Base-by-base conservation (phyloP, 1,139 yeast genomes). In the Hansenula sp. region DNA sequence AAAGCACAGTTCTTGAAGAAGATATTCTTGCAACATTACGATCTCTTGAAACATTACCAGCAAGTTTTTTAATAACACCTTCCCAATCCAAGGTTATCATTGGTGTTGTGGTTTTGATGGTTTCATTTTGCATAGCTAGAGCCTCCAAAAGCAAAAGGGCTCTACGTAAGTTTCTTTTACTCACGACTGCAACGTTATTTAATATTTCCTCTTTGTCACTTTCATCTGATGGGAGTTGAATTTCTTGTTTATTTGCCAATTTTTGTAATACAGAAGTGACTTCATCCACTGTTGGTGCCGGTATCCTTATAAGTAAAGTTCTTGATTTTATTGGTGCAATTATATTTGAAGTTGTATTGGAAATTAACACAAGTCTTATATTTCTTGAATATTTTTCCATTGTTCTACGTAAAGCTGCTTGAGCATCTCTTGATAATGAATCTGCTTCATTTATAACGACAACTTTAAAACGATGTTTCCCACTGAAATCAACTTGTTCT, bases 361-460 rank as follows among this genome's bases (percentile, higher is more conserved):
- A 87, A 26, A 92, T 74, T 68, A 92, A 69, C 39, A 94, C 78
- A 49, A 92, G 68, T 47, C 99, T 75, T 52, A 92, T 79, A 57
- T 88, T 90, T 19, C 84, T 75, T 4, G 97, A 87, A 64, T 90
- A 92, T 59, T 92, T 92, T 59, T 92, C 99, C 97, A 92, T 94
- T 1, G 99, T 92, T 62, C 98, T 77, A 68, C 98, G 79, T 52
- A 92, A 69, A 0, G 98, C 98, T 13, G 97, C 97, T 61, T 92
- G 98, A 0, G 98, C 98, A 60, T 95, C 98, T 52, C 97, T 75
- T 17, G 94, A 82, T 59, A 92, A 73, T 2, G 88, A 75, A 52
- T 92, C 97, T 0, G 98, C 97, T 61, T 92, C 97, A 58, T 94
- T 92, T 44, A 92, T 89, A 13, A 92, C 77, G 17, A 92, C 97